Evolutionary conservation across 257 asterid genomes (phyloP).

Genomic region (Thymus quinquecostatus): DNA sequence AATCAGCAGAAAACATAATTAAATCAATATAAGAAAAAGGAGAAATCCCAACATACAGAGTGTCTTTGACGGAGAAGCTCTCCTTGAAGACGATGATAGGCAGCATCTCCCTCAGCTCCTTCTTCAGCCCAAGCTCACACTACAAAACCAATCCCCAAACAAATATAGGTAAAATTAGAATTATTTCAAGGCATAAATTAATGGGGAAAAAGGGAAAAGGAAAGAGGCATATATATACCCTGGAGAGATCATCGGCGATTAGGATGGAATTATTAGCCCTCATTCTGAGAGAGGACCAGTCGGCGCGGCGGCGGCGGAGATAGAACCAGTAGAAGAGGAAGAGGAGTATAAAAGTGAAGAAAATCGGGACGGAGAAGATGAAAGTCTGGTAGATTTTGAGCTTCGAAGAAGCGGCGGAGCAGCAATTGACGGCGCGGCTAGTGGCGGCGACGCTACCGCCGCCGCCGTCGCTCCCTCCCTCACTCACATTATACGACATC

Average conservation of each 20-base stretch:
- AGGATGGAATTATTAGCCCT: constrained; percentile 43
- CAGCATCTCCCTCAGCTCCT: constrained; percentile 85
- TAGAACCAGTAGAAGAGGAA: constrained; percentile 67
- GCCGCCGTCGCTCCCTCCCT: constrained; percentile 22
- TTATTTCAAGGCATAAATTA: not conserved
- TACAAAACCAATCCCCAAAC: constrained; percentile 30
- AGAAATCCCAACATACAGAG: constrained; percentile 49
- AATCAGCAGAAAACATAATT: not conserved
- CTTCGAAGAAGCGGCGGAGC: constrained; percentile 52
- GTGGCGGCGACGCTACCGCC: not conserved
- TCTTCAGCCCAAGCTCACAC: constrained; percentile 81
- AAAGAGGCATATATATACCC: constrained; percentile 34
- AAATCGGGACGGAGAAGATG: constrained; percentile 71
- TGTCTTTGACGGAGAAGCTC: constrained; percentile 72
- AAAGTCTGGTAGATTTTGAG: constrained; percentile 74
- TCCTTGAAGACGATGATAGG: constrained; percentile 74
- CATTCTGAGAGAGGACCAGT: constrained; percentile 74
- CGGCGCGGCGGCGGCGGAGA: constrained; percentile 68
- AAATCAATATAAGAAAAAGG: no score
- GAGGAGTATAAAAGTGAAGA: constrained; percentile 68
- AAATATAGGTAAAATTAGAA: not conserved
- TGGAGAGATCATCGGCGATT: constrained; percentile 43
- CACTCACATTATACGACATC: constrained; percentile 39
- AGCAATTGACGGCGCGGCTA: constrained; percentile 16
- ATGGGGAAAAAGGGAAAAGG: not conserved